Evolutionary conservation across 106 monocot genomes (phyloP).

Genomic region (Dendrobium officinale): DNA sequence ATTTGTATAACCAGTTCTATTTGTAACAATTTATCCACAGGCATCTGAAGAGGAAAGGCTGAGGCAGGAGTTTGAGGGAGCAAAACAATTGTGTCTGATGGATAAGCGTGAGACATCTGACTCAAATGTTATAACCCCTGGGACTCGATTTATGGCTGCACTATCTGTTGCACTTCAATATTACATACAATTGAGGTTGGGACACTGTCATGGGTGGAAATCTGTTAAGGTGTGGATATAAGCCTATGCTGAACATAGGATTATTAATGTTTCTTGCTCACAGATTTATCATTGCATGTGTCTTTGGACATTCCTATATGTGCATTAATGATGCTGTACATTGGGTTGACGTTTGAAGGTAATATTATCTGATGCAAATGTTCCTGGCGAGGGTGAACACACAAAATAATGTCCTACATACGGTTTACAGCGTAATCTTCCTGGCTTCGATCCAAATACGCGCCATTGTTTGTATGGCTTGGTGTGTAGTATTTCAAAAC

Average conservation of each 20-base stretch:
- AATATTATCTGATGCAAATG: conserved; percentile 92
- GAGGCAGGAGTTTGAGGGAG: conserved; percentile 61
- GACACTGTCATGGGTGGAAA: conserved; percentile 60
- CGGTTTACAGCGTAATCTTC: conserved; percentile 81
- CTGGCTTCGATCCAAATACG: conserved; percentile 85
- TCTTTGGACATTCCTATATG: conserved; percentile 49
- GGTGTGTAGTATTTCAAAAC: conserved; percentile 33
- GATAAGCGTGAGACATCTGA: conserved; percentile 57
- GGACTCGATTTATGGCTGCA: conserved; percentile 80
- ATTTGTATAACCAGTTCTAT: neutral
- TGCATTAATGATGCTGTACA: conserved; percentile 64
- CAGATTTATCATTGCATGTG: conserved; percentile 46
- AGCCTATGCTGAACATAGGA: conserved; percentile 20
- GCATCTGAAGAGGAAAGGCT: conserved; percentile 67
- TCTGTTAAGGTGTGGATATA: conserved; percentile 55
- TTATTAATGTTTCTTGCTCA: conserved; percentile 18
- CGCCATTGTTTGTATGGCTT: conserved; percentile 92
- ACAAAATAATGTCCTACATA: conserved; percentile 98
- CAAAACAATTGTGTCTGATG: conserved; percentile 31
- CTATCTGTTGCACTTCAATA: conserved; percentile 88
- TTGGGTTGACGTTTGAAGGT: conserved; percentile 85
- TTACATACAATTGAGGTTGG: conserved; percentile 72
- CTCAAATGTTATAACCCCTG: conserved; percentile 97
- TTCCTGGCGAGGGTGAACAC: conserved; percentile 99
- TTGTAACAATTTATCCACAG: conserved; percentile 24